A percentile compares a stretch with the other conserved stretches of the same genome.
phyloP scores from a whole-genome alignment of 345 rosid genomes.

The Eucalyptus sp. region DNA sequence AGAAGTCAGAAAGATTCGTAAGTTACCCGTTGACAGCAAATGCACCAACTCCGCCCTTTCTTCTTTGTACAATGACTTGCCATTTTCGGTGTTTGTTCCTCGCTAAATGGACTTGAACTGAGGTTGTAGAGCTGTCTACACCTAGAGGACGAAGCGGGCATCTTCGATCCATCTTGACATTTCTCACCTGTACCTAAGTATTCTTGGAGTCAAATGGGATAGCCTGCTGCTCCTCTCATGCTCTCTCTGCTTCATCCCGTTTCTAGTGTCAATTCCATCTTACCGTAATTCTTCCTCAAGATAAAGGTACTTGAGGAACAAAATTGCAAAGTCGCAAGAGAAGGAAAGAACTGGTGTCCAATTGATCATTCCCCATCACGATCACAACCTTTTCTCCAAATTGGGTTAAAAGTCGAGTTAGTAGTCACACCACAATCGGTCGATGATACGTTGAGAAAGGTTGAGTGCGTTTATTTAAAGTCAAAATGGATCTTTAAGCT shows the following conservation, averaged over 20 bases:
- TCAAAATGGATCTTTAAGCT: neutral
- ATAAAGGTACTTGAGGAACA: neutral
- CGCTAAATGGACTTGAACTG: neutral
- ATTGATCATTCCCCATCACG: neutral
- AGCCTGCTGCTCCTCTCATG: neutral
- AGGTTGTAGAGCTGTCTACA: neutral
- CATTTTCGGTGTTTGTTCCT: neutral
- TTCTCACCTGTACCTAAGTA: neutral
- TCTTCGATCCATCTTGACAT: neutral
- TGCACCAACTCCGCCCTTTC: neutral
- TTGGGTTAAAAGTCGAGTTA: neutral
- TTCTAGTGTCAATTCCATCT: neutral
- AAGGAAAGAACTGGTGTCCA: neutral
- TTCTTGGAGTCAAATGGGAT: neutral
- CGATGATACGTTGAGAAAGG: neutral
- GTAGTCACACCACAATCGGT: neutral
- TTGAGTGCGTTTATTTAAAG: neutral
- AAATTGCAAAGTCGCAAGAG: neutral
- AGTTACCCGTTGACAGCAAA: neutral
- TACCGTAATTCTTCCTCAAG: neutral
- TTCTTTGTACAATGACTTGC: neutral
- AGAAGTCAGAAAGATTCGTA: neutral
- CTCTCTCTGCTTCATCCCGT: neutral
- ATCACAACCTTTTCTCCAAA: neutral
- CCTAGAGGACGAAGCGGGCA: neutral